Conservation (phyloP, 176 grass and related monocot genomes). For the Carex littledalei region DNA sequence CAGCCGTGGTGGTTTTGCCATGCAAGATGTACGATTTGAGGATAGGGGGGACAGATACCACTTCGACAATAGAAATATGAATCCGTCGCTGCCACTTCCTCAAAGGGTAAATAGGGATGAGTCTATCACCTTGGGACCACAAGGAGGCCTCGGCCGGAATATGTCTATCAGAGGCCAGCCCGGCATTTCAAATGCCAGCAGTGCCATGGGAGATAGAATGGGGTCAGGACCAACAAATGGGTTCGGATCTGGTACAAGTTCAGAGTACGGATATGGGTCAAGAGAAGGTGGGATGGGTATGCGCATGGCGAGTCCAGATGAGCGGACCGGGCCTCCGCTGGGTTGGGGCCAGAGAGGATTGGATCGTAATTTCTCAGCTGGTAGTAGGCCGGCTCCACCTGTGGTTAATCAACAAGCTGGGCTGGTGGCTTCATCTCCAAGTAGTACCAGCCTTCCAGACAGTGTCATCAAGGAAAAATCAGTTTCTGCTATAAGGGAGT, state of each 20-base stretch:
- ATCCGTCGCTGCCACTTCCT: slow-evolving; percentile 46
- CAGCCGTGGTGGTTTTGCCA: slow-evolving; percentile 32
- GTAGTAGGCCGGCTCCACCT: slow-evolving; percentile 39
- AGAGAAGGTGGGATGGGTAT: slow-evolving; percentile 19
- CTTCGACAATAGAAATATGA: slow-evolving; percentile 48
- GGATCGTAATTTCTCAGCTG: slow-evolving; percentile 22
- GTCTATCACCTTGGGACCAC: slow-evolving; percentile 67
- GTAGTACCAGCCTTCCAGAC: slow-evolving; percentile 39
- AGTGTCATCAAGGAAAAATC: slow-evolving; percentile 70
- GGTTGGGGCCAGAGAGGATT: background rate
- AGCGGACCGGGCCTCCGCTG: background rate
- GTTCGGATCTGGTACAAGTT: slow-evolving; percentile 12
- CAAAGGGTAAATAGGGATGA: slow-evolving; percentile 60
- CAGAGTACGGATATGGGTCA: slow-evolving; percentile 26
- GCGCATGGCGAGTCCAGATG: slow-evolving; percentile 20
- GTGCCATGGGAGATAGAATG: slow-evolving; percentile 42
- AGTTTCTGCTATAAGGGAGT: slow-evolving; percentile 70
- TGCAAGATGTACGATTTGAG: slow-evolving; percentile 63
- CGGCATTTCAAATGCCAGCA: slow-evolving; percentile 39
- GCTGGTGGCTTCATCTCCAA: slow-evolving; percentile 43
- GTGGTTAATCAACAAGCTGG: slow-evolving; percentile 31
- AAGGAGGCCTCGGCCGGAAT: slow-evolving; percentile 75
- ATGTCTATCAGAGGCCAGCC: slow-evolving; percentile 83
- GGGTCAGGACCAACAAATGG: slow-evolving; percentile 42
- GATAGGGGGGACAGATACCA: slow-evolving; percentile 43